Evolutionary conservation across 1,284 basidiomycete species (phyloP).

Genomic region (Singerocomus inundabilis): DNA sequence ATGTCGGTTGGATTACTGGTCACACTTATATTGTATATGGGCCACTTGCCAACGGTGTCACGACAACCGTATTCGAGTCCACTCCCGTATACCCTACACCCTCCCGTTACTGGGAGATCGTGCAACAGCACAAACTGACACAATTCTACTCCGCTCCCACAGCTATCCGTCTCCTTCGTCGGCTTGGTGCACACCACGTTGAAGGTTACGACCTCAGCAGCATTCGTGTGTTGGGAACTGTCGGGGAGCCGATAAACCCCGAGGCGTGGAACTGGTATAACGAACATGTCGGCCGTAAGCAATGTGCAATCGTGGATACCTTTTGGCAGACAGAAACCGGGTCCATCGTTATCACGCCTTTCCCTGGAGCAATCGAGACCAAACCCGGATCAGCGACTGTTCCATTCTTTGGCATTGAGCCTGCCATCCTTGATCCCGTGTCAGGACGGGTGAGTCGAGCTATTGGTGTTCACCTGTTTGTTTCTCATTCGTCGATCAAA

Average conservation of each 20-base stretch:
- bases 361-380: constrained; percentile 93
- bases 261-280: constrained; percentile 99
- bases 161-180: constrained; percentile 88
- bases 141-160: constrained; percentile 95
- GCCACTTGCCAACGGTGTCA: constrained; percentile 87
- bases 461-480: not conserved
- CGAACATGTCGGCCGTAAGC: constrained; percentile 84
- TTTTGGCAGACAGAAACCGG: constrained; percentile 99
- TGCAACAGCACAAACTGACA: constrained; percentile 91
- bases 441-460: constrained; percentile 51
- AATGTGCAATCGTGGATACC: constrained; percentile 96
- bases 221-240: constrained; percentile 86
- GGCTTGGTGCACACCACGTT: constrained; percentile 87
- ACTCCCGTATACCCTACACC: constrained; percentile 97
- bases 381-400: constrained; percentile 97
- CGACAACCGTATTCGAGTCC: constrained; percentile 94
- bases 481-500: constrained; percentile 1
- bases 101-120: constrained; percentile 95
- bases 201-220: constrained; percentile 81
- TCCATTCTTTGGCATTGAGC: constrained; percentile 95
- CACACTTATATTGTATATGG: constrained; percentile 99
- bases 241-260: constrained; percentile 99
- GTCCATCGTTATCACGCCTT: constrained; percentile 91
- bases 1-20: constrained; percentile 99
- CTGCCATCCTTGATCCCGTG: constrained; percentile 84